These are phyloP conservation scores for Heliamphora exappendiculata DNA, from an alignment of 148 eudicot genomes.

Conservation along the genomic window DNA sequence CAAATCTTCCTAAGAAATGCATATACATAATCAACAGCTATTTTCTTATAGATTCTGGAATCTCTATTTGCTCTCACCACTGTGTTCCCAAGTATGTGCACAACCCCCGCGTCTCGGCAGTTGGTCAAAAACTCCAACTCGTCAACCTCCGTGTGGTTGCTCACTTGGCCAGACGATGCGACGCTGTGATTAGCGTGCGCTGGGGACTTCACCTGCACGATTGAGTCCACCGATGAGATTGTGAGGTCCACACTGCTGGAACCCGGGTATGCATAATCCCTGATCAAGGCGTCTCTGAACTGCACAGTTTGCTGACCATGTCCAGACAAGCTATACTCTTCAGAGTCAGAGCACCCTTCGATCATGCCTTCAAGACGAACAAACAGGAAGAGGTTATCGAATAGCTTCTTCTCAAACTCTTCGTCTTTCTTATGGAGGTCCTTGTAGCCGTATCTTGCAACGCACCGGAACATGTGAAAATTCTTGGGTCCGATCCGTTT, in stretches of 20 bases:
- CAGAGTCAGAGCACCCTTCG: constrained; percentile 95
- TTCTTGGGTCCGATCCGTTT: constrained; percentile 94
- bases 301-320: constrained; percentile 69
- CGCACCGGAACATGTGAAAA: constrained; percentile 97
- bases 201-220: constrained; percentile 50
- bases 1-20: constrained; percentile 96
- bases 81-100: constrained; percentile 90
- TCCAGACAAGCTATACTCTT: constrained; percentile 73
- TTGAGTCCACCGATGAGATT: constrained; percentile 63
- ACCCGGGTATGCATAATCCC: constrained; percentile 16
- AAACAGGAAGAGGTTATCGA: constrained; percentile 65
- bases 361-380: constrained; percentile 92
- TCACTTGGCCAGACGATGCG: constrained; percentile 50
- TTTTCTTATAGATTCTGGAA: constrained; percentile 51
- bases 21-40: constrained; percentile 81
- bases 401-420: constrained; percentile 77
- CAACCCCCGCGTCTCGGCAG: constrained; percentile 91
- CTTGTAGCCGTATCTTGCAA: constrained; percentile 89
- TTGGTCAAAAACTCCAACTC: constrained; percentile 67
- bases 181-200: constrained; percentile 13
- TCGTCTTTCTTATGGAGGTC: constrained; percentile 94
- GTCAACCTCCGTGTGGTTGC: constrained; percentile 52
- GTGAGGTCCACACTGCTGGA: constrained; percentile 27
- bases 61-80: constrained; percentile 68
- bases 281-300: constrained; percentile 35